Evolutionary conservation across 768 basidiomycete genomes (phyloP).

Genomic region (Trametes meyenii): DNA sequence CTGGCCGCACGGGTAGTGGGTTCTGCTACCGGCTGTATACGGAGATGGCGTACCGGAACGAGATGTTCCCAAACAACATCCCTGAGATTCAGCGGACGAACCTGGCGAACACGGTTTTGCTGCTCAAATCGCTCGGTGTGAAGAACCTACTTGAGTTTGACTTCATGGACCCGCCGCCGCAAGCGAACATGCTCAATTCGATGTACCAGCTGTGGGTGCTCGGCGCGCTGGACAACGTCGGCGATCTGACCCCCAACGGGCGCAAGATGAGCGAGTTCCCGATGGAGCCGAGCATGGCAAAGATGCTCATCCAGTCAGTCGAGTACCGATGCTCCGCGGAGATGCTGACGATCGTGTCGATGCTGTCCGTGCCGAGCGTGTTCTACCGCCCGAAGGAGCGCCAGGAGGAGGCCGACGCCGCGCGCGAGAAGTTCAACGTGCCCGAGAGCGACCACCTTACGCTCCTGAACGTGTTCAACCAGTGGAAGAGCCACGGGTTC

Average conservation of each 20-base stretch:
- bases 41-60: conserved; percentile 95
- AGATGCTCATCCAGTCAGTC: conserved; percentile 96
- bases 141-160: conserved; percentile 98
- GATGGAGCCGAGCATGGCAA: conserved; percentile 99
- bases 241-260: conserved; percentile 91
- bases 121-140: conserved; percentile 95
- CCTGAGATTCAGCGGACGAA: conserved; percentile 99
- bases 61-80: conserved; percentile 93
- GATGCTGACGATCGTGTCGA: conserved; percentile 98
- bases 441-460: conserved; percentile 98
- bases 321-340: conserved; percentile 92
- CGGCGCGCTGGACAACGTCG: conserved; percentile 94
- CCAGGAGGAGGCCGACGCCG: conserved; percentile 97
- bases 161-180: conserved; percentile 99
- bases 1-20: conserved; percentile 94
- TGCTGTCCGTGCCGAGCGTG: conserved; percentile 97
- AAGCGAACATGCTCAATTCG: conserved; percentile 97
- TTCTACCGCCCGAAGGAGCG: conserved; percentile 98
- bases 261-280: conserved; percentile 99
- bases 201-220: conserved; percentile 99
- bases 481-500: conserved; percentile 95
- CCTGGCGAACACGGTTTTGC: conserved; percentile 91
- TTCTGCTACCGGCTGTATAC: conserved; percentile 97
- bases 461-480: conserved; percentile 92
- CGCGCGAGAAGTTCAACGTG: conserved; percentile 97